A percentile compares a stretch with the other conserved stretches of the same genome.
Conservation (phyloP, 2,329 filamentous ascomycete genomes). For the Xylaria arbuscula region DNA sequence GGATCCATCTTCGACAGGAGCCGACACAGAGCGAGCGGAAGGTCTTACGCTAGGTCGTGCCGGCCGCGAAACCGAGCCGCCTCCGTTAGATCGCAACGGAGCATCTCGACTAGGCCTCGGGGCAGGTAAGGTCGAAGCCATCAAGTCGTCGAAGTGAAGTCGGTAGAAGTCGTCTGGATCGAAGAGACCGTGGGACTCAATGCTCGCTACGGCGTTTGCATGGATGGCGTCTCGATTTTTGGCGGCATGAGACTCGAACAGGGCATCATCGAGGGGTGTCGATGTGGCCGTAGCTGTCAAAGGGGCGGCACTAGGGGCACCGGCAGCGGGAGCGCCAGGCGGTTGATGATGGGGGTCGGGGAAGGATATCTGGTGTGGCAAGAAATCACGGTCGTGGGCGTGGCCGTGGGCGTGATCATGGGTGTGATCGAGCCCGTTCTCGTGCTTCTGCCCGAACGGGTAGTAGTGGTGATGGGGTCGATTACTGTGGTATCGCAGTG, state of each 20-base stretch:
- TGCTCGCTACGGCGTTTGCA: conserved; percentile 52
- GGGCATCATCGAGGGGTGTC: conserved; percentile 38
- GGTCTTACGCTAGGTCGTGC: conserved; percentile 57
- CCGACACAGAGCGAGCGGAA: conserved; percentile 65
- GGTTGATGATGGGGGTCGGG: conserved; percentile 40
- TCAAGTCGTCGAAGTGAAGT: conserved; percentile 58
- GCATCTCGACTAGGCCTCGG: conserved; percentile 57
- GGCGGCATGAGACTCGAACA: conserved; percentile 53
- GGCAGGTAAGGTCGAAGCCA: conserved; percentile 55
- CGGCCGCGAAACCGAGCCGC: conserved; percentile 61
- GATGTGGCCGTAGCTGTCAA: conserved; percentile 27
- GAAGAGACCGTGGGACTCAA: conserved; percentile 56
- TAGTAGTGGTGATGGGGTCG: conserved; percentile 43
- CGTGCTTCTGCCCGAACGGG: conserved; percentile 35
- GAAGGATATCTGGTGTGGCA: conserved; percentile 27
- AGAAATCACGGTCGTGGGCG: conserved; percentile 38
- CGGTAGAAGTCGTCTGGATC: conserved; percentile 68
- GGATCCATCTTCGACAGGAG: conserved; percentile 62
- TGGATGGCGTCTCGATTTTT: conserved; percentile 54
- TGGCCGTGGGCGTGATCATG: conserved; percentile 42
- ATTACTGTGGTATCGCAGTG: conserved; percentile 48
- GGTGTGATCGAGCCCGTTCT: conserved; percentile 31
- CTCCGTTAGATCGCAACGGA: conserved; percentile 61
- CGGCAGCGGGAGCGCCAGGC: conserved; percentile 40
- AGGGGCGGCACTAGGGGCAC: conserved; percentile 26